A percentile compares a stretch with the other conserved stretches of the same genome.
phyloP scores from a whole-genome alignment of 1,139 yeast genomes.

The Magnusiomyces fungicola region DNA sequence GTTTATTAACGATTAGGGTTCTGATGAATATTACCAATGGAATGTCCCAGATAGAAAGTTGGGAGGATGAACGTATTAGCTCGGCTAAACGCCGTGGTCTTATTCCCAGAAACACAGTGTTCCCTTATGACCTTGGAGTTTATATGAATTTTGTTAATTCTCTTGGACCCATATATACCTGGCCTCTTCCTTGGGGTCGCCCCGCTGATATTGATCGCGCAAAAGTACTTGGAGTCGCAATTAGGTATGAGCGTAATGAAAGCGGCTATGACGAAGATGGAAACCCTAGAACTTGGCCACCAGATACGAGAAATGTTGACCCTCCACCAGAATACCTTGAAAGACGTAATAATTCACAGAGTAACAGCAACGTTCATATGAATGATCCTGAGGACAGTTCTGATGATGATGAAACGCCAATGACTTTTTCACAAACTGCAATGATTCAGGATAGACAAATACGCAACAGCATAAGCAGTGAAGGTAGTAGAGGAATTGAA shows the following conservation, averaged over 20 bases:
- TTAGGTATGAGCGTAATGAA: constrained; percentile 48
- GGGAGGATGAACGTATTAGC: constrained; percentile 85
- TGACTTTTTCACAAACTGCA: constrained; percentile 7
- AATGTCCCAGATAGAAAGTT: constrained; percentile 84
- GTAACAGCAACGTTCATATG: neutral
- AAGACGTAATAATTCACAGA: neutral
- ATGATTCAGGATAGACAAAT: neutral
- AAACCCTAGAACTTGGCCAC: constrained; percentile 53
- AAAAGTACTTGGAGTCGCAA: constrained; percentile 33
- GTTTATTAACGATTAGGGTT: constrained; percentile 55
- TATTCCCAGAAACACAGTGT: constrained; percentile 32
- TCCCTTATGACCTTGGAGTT: constrained; percentile 72
- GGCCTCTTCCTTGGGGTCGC: constrained; percentile 62
- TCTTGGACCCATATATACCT: constrained; percentile 33
- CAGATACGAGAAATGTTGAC: constrained; percentile 39
- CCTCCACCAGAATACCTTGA: constrained; percentile 6
- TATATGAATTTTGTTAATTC: constrained; percentile 45
- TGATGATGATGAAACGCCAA: neutral
- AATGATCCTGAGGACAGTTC: neutral
- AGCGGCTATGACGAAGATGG: constrained; percentile 42
- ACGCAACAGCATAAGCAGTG: neutral
- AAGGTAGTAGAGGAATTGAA: neutral
- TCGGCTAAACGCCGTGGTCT: constrained; percentile 45
- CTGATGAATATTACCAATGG: constrained; percentile 52
- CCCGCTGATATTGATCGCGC: constrained; percentile 2